A percentile compares a stretch with the other conserved stretches of the same genome.
phyloP scores from a whole-genome alignment of 2,329 filamentous ascomycete species.

The Sporothrix humicola region DNA sequence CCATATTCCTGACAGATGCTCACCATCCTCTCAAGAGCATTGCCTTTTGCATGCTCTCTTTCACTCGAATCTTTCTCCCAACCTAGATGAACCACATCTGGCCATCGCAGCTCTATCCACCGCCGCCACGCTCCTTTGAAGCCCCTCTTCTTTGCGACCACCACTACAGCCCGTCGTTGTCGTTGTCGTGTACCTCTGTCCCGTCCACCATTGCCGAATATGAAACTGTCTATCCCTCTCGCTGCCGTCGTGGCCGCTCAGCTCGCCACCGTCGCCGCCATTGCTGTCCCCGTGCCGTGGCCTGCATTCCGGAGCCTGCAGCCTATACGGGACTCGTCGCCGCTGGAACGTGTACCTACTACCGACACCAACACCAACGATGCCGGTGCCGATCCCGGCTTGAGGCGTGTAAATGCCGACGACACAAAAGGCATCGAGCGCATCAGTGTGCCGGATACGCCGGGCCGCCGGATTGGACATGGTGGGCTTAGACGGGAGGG shows the following conservation, averaged over 20 bases:
- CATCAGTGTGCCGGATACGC: background rate
- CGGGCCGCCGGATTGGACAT: slow-evolving; percentile 4
- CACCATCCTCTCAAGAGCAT: background rate
- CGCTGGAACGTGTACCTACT: background rate
- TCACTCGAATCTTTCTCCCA: background rate
- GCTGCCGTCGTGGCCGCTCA: background rate
- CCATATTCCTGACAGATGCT: background rate
- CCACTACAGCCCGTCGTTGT: background rate
- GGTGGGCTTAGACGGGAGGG: background rate
- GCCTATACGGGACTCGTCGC: background rate
- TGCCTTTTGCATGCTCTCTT: background rate
- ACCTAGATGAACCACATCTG: slow-evolving; percentile 16
- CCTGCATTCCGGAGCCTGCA: background rate
- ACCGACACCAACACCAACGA: background rate
- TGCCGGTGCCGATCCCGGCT: background rate
- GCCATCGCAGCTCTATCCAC: background rate
- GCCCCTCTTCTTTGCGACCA: slow-evolving; percentile 20
- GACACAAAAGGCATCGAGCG: background rate
- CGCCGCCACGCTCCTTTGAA: slow-evolving; percentile 29
- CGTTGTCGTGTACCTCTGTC: background rate
- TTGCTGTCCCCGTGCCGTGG: background rate
- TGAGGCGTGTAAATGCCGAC: background rate
- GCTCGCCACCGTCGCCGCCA: slow-evolving; percentile 10
- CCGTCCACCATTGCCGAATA: background rate
- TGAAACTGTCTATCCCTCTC: background rate